A percentile compares a stretch with the other conserved stretches of the same genome.
Conservation (phyloP, 352 stramenopile genomes). For the Phytophthora aleatoria region DNA sequence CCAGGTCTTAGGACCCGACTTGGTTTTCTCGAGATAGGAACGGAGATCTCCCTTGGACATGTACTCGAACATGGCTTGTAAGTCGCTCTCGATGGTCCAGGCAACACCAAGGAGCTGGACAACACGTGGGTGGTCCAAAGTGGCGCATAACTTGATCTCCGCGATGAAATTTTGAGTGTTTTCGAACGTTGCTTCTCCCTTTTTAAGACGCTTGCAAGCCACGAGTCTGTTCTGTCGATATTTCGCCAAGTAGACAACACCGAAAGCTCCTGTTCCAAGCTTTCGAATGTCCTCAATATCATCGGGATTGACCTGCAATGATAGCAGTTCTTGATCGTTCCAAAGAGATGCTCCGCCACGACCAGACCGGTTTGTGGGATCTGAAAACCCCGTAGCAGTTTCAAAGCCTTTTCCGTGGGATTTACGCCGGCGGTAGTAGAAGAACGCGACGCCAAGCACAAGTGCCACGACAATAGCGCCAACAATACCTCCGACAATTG, state of each 20-base stretch:
- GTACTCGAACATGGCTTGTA: slow-evolving; percentile 75
- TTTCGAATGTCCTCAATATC: slow-evolving; percentile 54
- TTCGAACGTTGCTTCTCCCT: slow-evolving; percentile 48
- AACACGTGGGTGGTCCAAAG: slow-evolving; percentile 68
- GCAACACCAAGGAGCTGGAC: slow-evolving; percentile 68
- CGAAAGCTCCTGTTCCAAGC: slow-evolving; percentile 55
- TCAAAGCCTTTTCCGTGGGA: slow-evolving; percentile 19
- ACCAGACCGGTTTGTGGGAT: slow-evolving; percentile 14
- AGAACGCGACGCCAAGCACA: slow-evolving; percentile 30
- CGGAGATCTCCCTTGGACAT: slow-evolving; percentile 64
- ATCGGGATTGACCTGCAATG: slow-evolving; percentile 48
- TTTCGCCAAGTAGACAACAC: slow-evolving; percentile 50
- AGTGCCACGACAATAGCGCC: slow-evolving; percentile 46
- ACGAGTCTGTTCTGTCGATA: slow-evolving; percentile 46
- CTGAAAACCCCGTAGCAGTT: slow-evolving; percentile 21
- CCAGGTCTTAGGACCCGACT: slow-evolving; percentile 32
- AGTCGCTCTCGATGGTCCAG: slow-evolving; percentile 57
- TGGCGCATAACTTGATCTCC: slow-evolving; percentile 74
- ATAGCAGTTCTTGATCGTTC: slow-evolving; percentile 62
- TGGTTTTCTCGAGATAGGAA: slow-evolving; percentile 40
- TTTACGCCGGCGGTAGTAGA: slow-evolving; percentile 35
- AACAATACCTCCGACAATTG: slow-evolving; percentile 51
- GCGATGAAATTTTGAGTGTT: slow-evolving; percentile 53
- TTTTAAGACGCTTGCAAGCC: slow-evolving; percentile 56
- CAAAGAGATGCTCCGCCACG: slow-evolving; percentile 33